These are phyloP conservation scores for Acephala macrosclerotiorum DNA, from an alignment of 2,329 filamentous ascomycete genomes.

Conservation along the genomic window DNA sequence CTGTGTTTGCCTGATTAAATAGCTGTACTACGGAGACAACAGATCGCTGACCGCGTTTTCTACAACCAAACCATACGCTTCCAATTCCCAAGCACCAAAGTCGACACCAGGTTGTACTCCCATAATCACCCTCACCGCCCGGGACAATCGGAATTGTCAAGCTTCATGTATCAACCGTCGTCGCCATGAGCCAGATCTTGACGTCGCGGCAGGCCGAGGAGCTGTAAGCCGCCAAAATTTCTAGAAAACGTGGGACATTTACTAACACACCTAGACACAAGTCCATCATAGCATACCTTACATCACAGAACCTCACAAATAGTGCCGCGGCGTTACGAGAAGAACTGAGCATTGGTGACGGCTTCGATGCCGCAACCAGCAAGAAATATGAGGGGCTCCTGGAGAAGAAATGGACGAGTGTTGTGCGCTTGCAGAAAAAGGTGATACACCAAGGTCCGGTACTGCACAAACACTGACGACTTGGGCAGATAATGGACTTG, in stretches of 20 bases:
- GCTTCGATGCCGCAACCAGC: conserved; percentile 79
- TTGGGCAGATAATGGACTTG: conserved; percentile 84
- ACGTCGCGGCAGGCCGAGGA: conserved; percentile 86
- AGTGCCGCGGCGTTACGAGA: conserved; percentile 76
- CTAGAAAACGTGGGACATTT: conserved; percentile 25
- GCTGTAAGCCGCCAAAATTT: conserved; percentile 66
- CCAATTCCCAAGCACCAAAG: conserved; percentile 9
- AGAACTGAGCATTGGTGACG: conserved; percentile 74
- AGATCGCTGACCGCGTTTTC: neutral
- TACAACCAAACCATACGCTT: conserved; percentile 11
- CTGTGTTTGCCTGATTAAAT: conserved; percentile 4
- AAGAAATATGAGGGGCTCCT: conserved; percentile 95
- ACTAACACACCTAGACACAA: conserved; percentile 72
- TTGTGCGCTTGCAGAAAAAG: conserved; percentile 96
- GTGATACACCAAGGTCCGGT: conserved; percentile 49
- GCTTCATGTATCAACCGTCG: conserved; percentile 39
- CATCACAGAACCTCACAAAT: conserved; percentile 73
- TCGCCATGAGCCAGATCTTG: conserved; percentile 76
- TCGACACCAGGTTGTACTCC: no score
- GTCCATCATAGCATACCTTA: conserved; percentile 89
- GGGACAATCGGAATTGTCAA: conserved; percentile 23
- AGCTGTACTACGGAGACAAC: neutral
- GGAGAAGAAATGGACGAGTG: conserved; percentile 99
- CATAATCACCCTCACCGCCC: neutral
- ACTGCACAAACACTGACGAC: conserved; percentile 34